Conservation (phyloP, 495 filamentous ascomycete genomes). For the Chaetomium cochliodes region DNA sequence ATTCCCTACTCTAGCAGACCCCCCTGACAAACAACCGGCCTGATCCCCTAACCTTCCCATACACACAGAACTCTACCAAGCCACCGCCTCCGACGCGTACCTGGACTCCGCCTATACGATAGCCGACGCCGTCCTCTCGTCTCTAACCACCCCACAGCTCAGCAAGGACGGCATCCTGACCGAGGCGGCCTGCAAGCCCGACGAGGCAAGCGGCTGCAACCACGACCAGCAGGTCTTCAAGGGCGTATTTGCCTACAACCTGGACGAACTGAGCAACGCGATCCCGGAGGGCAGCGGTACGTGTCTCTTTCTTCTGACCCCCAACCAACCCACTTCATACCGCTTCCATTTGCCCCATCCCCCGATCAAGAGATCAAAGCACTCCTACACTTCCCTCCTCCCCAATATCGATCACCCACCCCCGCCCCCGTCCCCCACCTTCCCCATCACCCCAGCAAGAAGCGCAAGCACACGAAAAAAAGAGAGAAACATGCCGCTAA, state of each 20-base stretch:
- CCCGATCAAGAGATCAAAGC: too few relatives aligned
- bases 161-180: slow-evolving; percentile 54
- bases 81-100: slow-evolving; percentile 37
- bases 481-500: too few relatives aligned
- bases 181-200: slow-evolving; percentile 50
- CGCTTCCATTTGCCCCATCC: too few relatives aligned
- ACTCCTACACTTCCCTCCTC: too few relatives aligned
- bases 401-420: too few relatives aligned
- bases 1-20: too few relatives aligned
- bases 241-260: slow-evolving; percentile 66
- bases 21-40: slow-evolving; percentile 32
- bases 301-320: too few relatives aligned
- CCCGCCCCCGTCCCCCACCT: too few relatives aligned
- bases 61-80: slow-evolving; percentile 28
- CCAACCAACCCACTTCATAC: too few relatives aligned
- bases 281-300: neutral
- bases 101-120: slow-evolving; percentile 55
- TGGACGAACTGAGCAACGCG: slow-evolving; percentile 46
- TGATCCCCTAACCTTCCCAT: neutral
- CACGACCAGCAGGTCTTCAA: slow-evolving; percentile 67
- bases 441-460: too few relatives aligned
- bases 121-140: slow-evolving; percentile 44
- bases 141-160: slow-evolving; percentile 35
- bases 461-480: too few relatives aligned
- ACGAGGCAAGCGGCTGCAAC: slow-evolving; percentile 49